Evolutionary conservation across 2,329 filamentous ascomycete species (phyloP), one percentile per base, ranked within the genome.

Genomic region (Hypocreales sp.): DNA sequence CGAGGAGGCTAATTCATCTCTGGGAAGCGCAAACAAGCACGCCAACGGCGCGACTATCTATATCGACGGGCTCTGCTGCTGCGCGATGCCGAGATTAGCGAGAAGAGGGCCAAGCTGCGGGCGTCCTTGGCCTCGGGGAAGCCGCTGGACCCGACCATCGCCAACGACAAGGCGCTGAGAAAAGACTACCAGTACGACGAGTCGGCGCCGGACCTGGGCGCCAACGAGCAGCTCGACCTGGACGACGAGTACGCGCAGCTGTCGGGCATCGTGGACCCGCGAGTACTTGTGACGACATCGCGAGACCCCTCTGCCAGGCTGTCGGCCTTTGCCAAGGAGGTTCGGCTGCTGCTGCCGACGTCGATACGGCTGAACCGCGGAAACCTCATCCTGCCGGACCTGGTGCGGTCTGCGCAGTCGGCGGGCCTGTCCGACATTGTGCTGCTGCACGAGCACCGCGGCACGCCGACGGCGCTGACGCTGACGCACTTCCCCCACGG

Each of bases 181-280:
- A 76, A 81, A 46, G 83, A 95, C 49, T 94, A 79, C 57, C 84
- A 86, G 47, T 98, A 87, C 50, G 90, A 98, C 48, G 87, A 94
- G 53, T 81, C 82, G 4, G 60, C 72, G 15, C 65, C 67, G 14
- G 79, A 84, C 40, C 57, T 73, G 29, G 72, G 64, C 4, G 60
- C 62, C 12, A 67, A 81, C 31, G 76, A 83, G 31, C 66, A 77
- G 47, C 55, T 83, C 12, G 77, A 81, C 30, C 56, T 92, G 13
- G 82, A 92, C 46, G 82, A 92, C 44, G 87, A 95, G 56, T 95
- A 94, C 50, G 72, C 79, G 15, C 74, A 86, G 39, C 69, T 94
- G 1, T 90, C 80, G n/a, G 90, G 90, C 18, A 72, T 95, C 21
- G 72, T 90, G 20, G 90, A 95, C 40, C 84, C 87, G 6, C 68